Conservation (phyloP, 108 stramenopile genomes). For the Cylindrotheca fusiformis region DNA sequence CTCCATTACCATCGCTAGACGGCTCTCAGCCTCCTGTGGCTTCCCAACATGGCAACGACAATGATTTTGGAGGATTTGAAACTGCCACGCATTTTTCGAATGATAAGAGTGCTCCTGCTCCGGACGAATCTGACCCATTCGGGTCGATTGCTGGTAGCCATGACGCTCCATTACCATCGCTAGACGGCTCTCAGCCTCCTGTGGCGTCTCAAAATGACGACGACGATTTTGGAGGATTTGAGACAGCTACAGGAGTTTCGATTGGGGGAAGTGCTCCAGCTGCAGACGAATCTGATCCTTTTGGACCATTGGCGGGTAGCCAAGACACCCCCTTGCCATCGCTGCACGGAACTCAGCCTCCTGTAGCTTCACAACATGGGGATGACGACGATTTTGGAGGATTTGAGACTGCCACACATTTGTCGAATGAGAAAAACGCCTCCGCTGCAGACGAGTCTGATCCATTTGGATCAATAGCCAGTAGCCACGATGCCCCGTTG, state of each 20-base stretch:
- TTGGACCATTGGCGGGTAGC: not conserved
- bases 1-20: not conserved
- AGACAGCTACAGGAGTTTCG: slow-evolving; percentile 8
- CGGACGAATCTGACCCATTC: slow-evolving; percentile 11
- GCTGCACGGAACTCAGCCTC: not conserved
- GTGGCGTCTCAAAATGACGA: not conserved
- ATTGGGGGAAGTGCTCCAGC: no score
- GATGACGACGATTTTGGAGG: slow-evolving; percentile 40
- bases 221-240: slow-evolving; percentile 30
- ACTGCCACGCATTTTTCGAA: not conserved
- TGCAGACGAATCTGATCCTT: no score
- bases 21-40: not conserved
- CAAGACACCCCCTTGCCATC: slow-evolving; percentile 8
- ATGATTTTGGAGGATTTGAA: slow-evolving; percentile 32
- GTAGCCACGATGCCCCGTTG: slow-evolving; percentile 4
- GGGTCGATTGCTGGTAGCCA: not conserved
- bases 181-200: not conserved
- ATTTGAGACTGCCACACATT: slow-evolving; percentile 16
- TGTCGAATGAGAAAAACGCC: not conserved
- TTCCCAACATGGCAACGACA: slow-evolving; percentile 1
- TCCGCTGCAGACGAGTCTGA: not conserved
- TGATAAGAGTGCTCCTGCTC: not conserved
- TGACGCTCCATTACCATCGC: slow-evolving; percentile 9
- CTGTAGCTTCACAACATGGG: not conserved
- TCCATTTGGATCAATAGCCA: slow-evolving; percentile 12